Evolutionary conservation across 2,329 filamentous ascomycete genomes (phyloP).

Genomic region (Thielaviopsis euricoi): DNA sequence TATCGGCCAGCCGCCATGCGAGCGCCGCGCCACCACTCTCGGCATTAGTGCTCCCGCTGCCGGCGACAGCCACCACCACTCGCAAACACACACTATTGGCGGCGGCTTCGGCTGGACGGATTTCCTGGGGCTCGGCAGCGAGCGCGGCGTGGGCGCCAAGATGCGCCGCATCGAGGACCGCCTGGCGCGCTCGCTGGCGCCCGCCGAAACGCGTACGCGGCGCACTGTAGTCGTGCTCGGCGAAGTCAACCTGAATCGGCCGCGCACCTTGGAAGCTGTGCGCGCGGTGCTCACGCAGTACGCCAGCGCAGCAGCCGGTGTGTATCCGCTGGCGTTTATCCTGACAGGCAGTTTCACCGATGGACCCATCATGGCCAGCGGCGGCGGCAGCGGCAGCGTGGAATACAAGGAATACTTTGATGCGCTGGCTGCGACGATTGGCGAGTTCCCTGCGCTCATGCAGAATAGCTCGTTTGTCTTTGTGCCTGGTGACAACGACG

Average conservation of each 20-base stretch:
- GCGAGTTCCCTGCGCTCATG: constrained; percentile 70
- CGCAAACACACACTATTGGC: constrained; percentile 41
- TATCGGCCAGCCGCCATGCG: constrained; percentile 79
- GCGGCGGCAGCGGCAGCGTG: constrained; percentile 51
- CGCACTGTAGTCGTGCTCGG: constrained; percentile 59
- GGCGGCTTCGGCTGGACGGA: constrained; percentile 95
- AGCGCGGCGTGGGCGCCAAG: constrained; percentile 62
- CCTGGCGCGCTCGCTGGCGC: constrained; percentile 33
- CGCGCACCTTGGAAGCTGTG: constrained; percentile 64
- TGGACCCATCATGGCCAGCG: constrained; percentile 46
- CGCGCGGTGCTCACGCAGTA: constrained; percentile 65
- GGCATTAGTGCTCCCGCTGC: constrained; percentile 48
- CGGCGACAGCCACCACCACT: constrained; percentile 23
- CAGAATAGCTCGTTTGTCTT: constrained; percentile 75
- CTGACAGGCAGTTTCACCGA: constrained; percentile 71
- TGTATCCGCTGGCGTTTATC: constrained; percentile 62
- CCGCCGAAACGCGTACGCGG: constrained; percentile 21
- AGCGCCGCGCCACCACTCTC: constrained; percentile 64
- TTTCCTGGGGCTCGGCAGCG: constrained; percentile 81
- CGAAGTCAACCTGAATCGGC: constrained; percentile 74
- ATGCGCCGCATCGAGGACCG: constrained; percentile 70
- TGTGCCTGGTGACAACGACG: constrained; percentile 90
- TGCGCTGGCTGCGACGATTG: constrained; percentile 61
- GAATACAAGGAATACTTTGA: constrained; percentile 97
- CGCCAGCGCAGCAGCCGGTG: constrained; percentile 33